Evolutionary conservation across 202 grass and related monocot genomes (phyloP).

Genomic region (Setaria viridis): DNA sequence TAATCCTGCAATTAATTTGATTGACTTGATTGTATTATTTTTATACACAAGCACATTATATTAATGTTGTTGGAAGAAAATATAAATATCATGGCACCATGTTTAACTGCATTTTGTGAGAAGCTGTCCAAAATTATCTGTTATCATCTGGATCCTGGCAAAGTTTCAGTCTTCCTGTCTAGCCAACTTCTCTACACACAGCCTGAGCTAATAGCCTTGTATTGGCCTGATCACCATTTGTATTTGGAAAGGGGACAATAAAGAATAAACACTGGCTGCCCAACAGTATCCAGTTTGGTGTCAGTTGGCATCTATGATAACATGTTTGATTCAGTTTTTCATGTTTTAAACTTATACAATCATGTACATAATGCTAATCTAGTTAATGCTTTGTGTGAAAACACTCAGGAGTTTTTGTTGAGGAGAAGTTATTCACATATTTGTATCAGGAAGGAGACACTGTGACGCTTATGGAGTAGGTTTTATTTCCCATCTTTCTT

Average conservation of each 20-base stretch:
- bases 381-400: conserved; percentile 12
- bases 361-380: neutral
- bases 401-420: conserved; percentile 88
- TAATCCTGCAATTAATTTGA: neutral
- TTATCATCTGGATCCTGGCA: neutral
- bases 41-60: conserved; percentile 15
- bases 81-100: neutral
- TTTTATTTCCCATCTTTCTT: conserved; percentile 48
- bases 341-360: conserved; percentile 19
- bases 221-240: neutral
- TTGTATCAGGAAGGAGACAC: conserved; percentile 87
- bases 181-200: neutral
- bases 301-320: conserved; percentile 15
- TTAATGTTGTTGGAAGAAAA: conserved; percentile 4
- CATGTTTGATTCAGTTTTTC: conserved; percentile 1
- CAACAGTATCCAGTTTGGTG: conserved; percentile 16
- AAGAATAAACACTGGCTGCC: neutral
- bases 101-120: neutral
- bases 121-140: conserved; percentile 8
- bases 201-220: neutral
- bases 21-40: neutral
- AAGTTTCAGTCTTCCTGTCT: neutral
- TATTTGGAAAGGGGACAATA: neutral
- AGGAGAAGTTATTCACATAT: conserved; percentile 92
- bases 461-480: conserved; percentile 93